Evolutionary conservation across 495 filamentous ascomycete genomes (phyloP), one percentile per base, ranked within the genome.

Genomic region (Neurospora cerealis): DNA sequence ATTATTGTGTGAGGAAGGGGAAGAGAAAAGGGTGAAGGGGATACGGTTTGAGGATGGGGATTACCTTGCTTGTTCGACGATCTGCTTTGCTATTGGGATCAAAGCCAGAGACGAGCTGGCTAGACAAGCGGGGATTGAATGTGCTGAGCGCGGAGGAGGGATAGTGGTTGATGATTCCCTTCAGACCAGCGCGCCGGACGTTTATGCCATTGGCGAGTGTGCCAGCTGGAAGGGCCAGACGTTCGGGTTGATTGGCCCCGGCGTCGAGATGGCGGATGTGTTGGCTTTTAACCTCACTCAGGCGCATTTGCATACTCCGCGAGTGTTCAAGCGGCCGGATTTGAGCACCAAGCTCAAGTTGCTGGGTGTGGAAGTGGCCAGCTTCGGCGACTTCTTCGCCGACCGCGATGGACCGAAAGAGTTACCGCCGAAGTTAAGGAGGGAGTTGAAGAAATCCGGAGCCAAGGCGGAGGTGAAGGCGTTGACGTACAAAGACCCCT

Each of bases 371-470:
- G 95, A 97, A 76, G 95, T 98, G 2, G 95, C 95, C 39, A 95
- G 92, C 77, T 98, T 97, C 78, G 95, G 95, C 1, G 95, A 98
- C 79, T 98, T 96, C 85, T 98, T 98, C 75, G 95, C 95, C 3
- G 95, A 98, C 75, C 86, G 94, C 73, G 91, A 97, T 79, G 94
- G 94, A 0, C 94, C 94, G 0, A 93, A 91, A 73, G 88, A 91
- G 46, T 81, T 94, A 34, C 93, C 93, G 0, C 86, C 86, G 4
- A 86, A 83, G 36, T 82, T 83, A 24, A 80, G 78, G 69, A 75
- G 80, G 75, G 76, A 72, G 46, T 76, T 86, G 85, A 75, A 84
- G 80, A 72, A 79, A 77, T 73, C 71, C 41, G 74, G 84, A 81
- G 72, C 83, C 82, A 82, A 60, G 77, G 84, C 86, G 5, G 86